Percentiles rank a stretch among this genome's conserved stretches.
Conservation (phyloP, 441 rosid species). For the Gossypium davidsonii region DNA sequence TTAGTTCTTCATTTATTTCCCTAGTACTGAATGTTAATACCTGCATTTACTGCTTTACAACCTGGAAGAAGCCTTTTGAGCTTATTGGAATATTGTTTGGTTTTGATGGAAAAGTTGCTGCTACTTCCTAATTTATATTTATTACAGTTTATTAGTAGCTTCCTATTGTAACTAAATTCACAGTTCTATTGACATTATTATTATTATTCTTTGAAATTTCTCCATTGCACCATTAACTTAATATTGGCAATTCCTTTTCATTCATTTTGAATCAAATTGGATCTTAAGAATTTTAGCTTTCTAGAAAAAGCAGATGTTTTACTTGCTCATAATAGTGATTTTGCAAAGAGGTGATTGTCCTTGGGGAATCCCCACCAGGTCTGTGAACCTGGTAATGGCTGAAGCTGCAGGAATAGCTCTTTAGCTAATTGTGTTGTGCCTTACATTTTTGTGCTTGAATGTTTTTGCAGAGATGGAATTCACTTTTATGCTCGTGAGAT, state of each 20-base stretch:
- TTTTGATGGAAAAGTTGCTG: background rate
- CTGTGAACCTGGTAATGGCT: background rate
- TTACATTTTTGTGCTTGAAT: background rate
- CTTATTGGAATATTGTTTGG: background rate
- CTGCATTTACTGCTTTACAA: background rate
- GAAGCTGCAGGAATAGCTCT: background rate
- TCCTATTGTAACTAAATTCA: background rate
- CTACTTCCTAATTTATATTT: background rate
- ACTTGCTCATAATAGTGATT: background rate
- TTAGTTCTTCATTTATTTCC: constrained; percentile 3
- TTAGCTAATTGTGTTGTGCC: background rate
- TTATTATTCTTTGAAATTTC: background rate
- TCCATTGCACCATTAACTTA: background rate
- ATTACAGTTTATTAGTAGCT: background rate
- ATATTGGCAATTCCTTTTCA: background rate
- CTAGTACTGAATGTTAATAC: background rate
- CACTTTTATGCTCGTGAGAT: constrained; percentile 7
- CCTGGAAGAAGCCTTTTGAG: background rate
- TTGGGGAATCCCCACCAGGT: background rate
- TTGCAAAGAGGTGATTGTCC: background rate
- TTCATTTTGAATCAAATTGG: constrained; percentile 1
- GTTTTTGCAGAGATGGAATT: constrained; percentile 26
- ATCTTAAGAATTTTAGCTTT: background rate
- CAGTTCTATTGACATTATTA: background rate
- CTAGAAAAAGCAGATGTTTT: background rate